Evolutionary conservation across 139 green algal species (phyloP).

Genomic region (Closterium sp.): DNA sequence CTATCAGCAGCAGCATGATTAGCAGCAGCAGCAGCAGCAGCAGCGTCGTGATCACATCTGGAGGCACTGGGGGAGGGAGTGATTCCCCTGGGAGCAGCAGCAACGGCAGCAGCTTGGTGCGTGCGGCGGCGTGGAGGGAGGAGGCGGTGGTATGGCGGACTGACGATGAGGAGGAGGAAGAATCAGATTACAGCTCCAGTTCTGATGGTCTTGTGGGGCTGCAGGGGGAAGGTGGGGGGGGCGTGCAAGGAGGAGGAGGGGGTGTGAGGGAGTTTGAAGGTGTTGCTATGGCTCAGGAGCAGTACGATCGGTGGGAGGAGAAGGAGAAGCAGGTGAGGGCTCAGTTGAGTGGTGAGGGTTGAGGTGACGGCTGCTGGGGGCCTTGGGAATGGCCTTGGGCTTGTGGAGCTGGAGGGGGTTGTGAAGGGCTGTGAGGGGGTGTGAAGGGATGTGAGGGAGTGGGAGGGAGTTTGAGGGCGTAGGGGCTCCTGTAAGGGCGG

Average conservation of each 20-base stretch:
- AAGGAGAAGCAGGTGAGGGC: background rate
- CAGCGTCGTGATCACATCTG: background rate
- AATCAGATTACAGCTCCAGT: background rate
- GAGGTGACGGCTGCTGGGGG: background rate
- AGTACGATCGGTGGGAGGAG: background rate
- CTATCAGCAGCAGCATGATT: background rate
- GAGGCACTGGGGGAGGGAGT: background rate
- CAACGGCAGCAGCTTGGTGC: background rate
- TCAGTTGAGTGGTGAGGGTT: too few species aligned
- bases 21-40: background rate
- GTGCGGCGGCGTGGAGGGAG: background rate
- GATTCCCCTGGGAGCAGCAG: background rate
- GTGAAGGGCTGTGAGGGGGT: too few species aligned
- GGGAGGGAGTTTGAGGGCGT: too few species aligned
- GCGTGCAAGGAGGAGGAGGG: background rate
- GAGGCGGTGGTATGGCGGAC: background rate
- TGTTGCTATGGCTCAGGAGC: background rate
- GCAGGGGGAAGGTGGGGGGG: background rate
- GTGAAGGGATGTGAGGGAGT: too few species aligned
- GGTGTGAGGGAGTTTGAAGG: background rate
- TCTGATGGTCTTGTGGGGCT: background rate
- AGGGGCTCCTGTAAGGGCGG: too few species aligned
- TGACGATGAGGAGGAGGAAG: background rate
- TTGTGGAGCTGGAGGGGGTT: too few species aligned
- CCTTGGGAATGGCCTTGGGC: too few species aligned